Base-by-base conservation (phyloP, 257 asterid genomes). In the Jacaranda copaia region DNA sequence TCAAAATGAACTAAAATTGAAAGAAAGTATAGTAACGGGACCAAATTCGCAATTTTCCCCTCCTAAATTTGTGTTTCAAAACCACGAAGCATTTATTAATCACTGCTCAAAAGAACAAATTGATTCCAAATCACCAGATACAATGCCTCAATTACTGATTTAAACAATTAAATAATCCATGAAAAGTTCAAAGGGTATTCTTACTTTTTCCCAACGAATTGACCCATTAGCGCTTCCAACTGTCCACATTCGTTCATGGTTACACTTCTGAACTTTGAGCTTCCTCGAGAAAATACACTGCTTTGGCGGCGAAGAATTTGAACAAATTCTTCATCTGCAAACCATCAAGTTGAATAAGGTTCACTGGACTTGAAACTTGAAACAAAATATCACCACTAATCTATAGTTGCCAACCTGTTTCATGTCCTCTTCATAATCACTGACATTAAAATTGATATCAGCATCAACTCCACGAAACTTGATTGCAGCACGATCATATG, bases 381-480 rank as follows among this genome's bases (percentile, higher is more conserved):
- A 38, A 66, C 15, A 74, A 55, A 40, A 59, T n/a, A 13, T 36
- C 43, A 18, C 39, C 38, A 35, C 8, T 4, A 60, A 13, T 35
- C 38, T 56, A 36, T 18, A 19, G 58, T 39, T 49, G 4, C 68
- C 40, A 75, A 90, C 97, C 92, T 90, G 95, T 46, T 82, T 86
- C 92, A 90, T 84, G 74, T 89, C 97, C 72, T 92, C 95, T 5
- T 89, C 93, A 46, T 92, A 92, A 82, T 92, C 96, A 70, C 70
- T 16, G 15, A 90, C 73, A 13, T 73, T 86, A 83, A 92, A 92
- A 82, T 92, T 92, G 67, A 92, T 92, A 77, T 92, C 97, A 43
- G 97, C 97, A 71, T 89, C 96, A 81, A 88, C 89, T 67, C 97
- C 97, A 62, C 97, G 93, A 79, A 92, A 92, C 87, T 90, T 90